Percentiles rank a stretch among this genome's conserved stretches.
Conservation (phyloP, 2,329 filamentous ascomycete species). For the Fusarium ramigenum region DNA sequence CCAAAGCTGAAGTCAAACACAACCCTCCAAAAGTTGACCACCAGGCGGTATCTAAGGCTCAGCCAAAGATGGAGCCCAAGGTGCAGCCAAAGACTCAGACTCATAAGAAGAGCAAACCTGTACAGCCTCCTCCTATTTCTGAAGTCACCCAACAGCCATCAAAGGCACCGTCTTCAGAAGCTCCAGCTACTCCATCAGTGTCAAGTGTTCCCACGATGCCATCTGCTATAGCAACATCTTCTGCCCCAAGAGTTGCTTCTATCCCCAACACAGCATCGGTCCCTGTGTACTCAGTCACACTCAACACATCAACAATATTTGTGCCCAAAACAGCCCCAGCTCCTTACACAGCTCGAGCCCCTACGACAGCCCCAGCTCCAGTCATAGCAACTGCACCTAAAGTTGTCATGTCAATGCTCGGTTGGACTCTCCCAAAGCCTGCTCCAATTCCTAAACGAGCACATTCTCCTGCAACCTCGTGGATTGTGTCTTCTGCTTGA, state of each 20-base stretch:
- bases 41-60: background rate
- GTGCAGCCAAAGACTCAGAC: background rate
- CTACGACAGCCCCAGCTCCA: conserved; percentile 12
- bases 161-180: background rate
- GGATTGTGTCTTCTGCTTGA: conserved; percentile 11
- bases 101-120: background rate
- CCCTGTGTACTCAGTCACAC: background rate
- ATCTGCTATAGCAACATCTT: background rate
- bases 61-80: background rate
- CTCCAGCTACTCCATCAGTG: background rate
- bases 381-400: conserved; percentile 13
- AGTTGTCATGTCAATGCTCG: conserved; percentile 19
- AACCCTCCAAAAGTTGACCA: background rate
- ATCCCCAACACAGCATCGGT: background rate
- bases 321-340: conserved; percentile 7
- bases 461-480: conserved; percentile 9
- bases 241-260: background rate
- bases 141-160: background rate
- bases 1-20: background rate
- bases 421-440: conserved; percentile 11
- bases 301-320: background rate
- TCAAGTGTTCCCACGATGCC: background rate
- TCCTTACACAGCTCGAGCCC: conserved; percentile 14
- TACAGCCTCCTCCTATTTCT: background rate
- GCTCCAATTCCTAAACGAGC: conserved; percentile 13